A percentile compares a stretch with the other conserved stretches of the same genome.
Evolutionary conservation across 306 rosid species (phyloP).

Genomic region (Coriaria nepalensis): DNA sequence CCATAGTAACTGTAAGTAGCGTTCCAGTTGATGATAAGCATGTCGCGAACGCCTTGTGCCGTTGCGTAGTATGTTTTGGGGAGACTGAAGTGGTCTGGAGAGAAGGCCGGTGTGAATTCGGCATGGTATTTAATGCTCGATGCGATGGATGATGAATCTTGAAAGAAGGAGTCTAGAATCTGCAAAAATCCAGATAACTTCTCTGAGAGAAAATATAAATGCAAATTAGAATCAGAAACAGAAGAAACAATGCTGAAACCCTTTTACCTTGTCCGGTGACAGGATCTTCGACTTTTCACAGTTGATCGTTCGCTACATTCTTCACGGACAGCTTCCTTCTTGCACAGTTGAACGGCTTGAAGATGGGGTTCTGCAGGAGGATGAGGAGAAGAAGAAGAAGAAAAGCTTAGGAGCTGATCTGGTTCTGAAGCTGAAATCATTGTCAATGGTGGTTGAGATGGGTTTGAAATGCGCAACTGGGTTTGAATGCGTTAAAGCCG

Average conservation of each 20-base stretch:
- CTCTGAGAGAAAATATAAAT: too few relatives aligned
- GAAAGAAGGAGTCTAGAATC: constrained; percentile 14
- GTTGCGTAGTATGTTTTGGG: constrained; percentile 78
- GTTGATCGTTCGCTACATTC: constrained; percentile 40
- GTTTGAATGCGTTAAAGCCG: too few relatives aligned
- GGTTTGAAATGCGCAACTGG: too few relatives aligned
- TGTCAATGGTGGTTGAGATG: too few relatives aligned
- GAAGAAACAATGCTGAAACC: too few relatives aligned
- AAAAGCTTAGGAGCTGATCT: too few relatives aligned
- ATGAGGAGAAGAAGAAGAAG: too few relatives aligned
- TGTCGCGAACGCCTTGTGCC: constrained; percentile 87
- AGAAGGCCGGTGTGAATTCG: constrained; percentile 79
- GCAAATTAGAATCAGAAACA: too few relatives aligned
- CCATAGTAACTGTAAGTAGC: constrained; percentile 63
- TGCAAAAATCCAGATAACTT: too few relatives aligned
- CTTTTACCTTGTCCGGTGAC: constrained; percentile 34
- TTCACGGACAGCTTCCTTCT: constrained; percentile 27
- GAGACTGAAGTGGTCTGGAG: constrained; percentile 61
- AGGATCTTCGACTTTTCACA: constrained; percentile 34
- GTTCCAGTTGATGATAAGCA: constrained; percentile 80
- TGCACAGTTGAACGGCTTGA: constrained; percentile 16
- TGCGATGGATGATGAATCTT: constrained; percentile 59
- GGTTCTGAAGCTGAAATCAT: too few relatives aligned
- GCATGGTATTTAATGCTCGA: constrained; percentile 87
- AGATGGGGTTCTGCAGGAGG: constrained; percentile 9